phyloP scores from a whole-genome alignment of 1,284 basidiomycete genomes.

The Prillingera fragicola region DNA sequence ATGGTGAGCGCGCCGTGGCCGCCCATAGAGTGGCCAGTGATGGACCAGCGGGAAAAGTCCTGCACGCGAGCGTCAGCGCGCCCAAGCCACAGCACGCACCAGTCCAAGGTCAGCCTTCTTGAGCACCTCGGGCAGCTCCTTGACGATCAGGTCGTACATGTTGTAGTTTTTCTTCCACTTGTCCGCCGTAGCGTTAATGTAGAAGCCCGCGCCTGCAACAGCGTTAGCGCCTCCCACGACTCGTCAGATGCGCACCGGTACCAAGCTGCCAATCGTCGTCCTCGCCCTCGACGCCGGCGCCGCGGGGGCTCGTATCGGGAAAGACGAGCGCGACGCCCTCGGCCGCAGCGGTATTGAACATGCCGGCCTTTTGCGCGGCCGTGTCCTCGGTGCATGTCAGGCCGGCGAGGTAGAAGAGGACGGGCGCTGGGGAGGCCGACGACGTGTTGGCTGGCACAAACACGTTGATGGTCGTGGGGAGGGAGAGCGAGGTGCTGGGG shows the following conservation, averaged over 20 bases:
- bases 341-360: conserved; percentile 70
- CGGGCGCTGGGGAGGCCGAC: conserved; percentile 59
- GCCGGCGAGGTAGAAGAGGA: conserved; percentile 86
- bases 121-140: conserved; percentile 75
- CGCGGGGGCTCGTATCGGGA: conserved; percentile 92
- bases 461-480: conserved; percentile 80
- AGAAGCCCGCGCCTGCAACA: conserved; percentile 76
- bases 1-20: conserved; percentile 91
- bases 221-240: background rate
- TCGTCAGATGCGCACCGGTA: conserved; percentile 53
- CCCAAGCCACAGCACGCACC: conserved; percentile 23
- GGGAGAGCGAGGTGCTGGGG: conserved; percentile 69
- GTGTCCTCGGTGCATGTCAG: conserved; percentile 96
- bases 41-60: conserved; percentile 52
- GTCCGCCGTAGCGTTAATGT: conserved; percentile 76
- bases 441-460: conserved; percentile 70
- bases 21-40: conserved; percentile 89
- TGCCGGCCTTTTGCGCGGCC: conserved; percentile 82
- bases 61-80: conserved; percentile 4
- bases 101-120: conserved; percentile 60
- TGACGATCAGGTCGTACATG: conserved; percentile 77
- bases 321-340: conserved; percentile 88
- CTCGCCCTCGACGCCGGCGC: conserved; percentile 83
- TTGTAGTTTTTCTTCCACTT: conserved; percentile 81
- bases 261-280: conserved; percentile 87